A percentile compares a stretch with the other conserved stretches of the same genome.
Conservation (phyloP, 2,329 filamentous ascomycete genomes). For the Eutypella sp. region DNA sequence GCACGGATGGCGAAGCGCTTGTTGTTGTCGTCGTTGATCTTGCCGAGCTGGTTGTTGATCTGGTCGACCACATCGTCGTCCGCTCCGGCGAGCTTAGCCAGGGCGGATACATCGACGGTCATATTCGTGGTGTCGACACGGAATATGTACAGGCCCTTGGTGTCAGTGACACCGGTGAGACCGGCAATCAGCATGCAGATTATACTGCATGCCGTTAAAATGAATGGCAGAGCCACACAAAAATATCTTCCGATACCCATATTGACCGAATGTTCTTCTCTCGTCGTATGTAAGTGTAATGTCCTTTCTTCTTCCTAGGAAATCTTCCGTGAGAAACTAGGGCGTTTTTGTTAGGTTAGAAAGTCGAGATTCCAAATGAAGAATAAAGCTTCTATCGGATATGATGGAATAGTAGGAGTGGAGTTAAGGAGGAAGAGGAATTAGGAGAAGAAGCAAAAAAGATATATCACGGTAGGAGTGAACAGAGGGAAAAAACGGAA, state of each 20-base stretch:
- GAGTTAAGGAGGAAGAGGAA: no score
- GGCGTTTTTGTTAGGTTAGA: no score
- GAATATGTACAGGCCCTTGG: constrained; percentile 50
- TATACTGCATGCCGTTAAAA: constrained; percentile 72
- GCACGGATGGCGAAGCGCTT: background rate
- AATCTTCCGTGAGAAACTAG: no score
- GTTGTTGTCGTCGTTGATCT: no score
- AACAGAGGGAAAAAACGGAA: no score
- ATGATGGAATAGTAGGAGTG: no score
- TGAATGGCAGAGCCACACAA: constrained; percentile 84
- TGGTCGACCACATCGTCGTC: constrained; percentile 7
- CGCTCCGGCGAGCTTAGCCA: constrained; percentile 13
- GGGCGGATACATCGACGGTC: constrained; percentile 39
- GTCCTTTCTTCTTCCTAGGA: no score
- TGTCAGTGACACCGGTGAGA: constrained; percentile 51
- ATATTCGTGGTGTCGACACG: constrained; percentile 60
- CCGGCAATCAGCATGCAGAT: constrained; percentile 59
- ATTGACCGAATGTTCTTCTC: constrained; percentile 22
- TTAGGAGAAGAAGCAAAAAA: no score
- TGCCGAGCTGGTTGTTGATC: constrained; percentile 1
- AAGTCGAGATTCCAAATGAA: no score
- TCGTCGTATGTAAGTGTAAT: constrained; percentile 5
- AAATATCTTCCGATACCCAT: constrained; percentile 70
- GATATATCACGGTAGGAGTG: no score
- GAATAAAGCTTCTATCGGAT: no score